phyloP scores from a whole-genome alignment of 2,329 filamentous ascomycete genomes.

The Fusarium ramigenum region DNA sequence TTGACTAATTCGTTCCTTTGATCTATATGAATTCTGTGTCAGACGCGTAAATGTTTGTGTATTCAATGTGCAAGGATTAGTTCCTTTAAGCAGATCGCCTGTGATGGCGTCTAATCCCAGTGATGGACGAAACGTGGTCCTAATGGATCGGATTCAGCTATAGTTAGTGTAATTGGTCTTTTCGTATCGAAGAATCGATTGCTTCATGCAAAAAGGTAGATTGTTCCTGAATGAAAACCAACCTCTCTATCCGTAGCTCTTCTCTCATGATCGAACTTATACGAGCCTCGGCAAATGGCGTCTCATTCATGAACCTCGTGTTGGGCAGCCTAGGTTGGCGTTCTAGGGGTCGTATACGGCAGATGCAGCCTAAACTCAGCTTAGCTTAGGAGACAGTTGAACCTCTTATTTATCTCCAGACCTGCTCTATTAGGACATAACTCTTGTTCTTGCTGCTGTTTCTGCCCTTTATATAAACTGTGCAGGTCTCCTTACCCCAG shows the following conservation, averaged over 20 bases:
- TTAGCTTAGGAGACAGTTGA: not conserved
- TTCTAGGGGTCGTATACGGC: not conserved
- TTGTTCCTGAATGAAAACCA: not conserved
- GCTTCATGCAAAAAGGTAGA: not conserved
- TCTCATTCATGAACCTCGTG: not conserved
- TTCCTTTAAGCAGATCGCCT: not conserved
- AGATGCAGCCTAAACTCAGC: not conserved
- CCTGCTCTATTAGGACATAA: not conserved
- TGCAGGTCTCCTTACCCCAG: not conserved
- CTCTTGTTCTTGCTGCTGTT: not conserved
- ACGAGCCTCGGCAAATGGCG: constrained; percentile 19
- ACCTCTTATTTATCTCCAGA: constrained; percentile 1
- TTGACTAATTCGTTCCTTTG: not conserved
- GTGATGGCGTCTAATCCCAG: not conserved
- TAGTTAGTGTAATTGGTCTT: not conserved
- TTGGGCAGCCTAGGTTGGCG: not conserved
- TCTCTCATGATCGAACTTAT: not conserved
- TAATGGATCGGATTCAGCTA: no score
- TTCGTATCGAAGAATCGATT: not conserved
- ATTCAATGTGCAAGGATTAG: not conserved
- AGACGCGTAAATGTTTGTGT: not conserved
- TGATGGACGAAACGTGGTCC: not conserved
- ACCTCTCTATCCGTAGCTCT: not conserved
- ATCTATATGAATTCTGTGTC: not conserved
- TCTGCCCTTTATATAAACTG: not conserved